These are phyloP conservation scores for Wallacemonas sp. DNA, from an alignment of 208 protist genomes.

Conservation along the genomic window DNA sequence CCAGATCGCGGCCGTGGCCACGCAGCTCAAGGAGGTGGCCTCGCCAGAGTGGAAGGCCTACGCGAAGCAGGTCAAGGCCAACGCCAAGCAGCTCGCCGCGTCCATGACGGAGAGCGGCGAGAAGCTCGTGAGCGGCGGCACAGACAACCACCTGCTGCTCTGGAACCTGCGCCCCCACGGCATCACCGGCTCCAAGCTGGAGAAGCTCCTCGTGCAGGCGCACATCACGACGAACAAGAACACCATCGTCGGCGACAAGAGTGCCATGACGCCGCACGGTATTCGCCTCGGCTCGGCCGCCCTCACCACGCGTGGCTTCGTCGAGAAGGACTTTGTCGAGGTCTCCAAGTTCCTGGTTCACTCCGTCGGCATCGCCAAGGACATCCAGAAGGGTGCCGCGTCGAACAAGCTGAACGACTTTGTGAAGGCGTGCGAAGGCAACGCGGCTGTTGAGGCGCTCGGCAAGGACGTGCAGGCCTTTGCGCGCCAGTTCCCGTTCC, in stretches of 20 bases:
- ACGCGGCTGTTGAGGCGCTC: constrained; percentile 53
- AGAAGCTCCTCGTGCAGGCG: constrained; percentile 81
- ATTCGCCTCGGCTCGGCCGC: constrained; percentile 91
- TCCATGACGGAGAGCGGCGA: constrained; percentile 73
- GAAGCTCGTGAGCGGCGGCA: constrained; percentile 90
- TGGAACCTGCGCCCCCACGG: constrained; percentile 91
- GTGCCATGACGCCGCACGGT: constrained; percentile 77
- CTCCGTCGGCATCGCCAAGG: constrained; percentile 55
- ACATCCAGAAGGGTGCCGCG: constrained; percentile 59
- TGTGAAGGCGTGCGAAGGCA: constrained; percentile 46
- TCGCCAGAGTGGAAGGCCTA: constrained; percentile 93
- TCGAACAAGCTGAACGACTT: constrained; percentile 86
- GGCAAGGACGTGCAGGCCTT: constrained; percentile 82
- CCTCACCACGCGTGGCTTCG: constrained; percentile 89
- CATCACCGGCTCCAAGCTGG: constrained; percentile 90
- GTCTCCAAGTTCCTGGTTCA: constrained; percentile 81
- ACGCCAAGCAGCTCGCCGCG: constrained; percentile 66
- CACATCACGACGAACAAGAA: constrained; percentile 95
- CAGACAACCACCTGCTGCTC: constrained; percentile 95
- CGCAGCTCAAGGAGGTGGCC: constrained; percentile 86
- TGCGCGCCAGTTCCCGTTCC: constrained; percentile 81
- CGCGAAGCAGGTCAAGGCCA: constrained; percentile 75
- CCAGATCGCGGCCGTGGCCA: constrained; percentile 92
- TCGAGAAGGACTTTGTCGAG: constrained; percentile 74
- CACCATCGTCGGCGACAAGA: constrained; percentile 86